Evolutionary conservation across 2,329 filamentous ascomycete species (phyloP).

Genomic region (Pseudonectria foliicola): DNA sequence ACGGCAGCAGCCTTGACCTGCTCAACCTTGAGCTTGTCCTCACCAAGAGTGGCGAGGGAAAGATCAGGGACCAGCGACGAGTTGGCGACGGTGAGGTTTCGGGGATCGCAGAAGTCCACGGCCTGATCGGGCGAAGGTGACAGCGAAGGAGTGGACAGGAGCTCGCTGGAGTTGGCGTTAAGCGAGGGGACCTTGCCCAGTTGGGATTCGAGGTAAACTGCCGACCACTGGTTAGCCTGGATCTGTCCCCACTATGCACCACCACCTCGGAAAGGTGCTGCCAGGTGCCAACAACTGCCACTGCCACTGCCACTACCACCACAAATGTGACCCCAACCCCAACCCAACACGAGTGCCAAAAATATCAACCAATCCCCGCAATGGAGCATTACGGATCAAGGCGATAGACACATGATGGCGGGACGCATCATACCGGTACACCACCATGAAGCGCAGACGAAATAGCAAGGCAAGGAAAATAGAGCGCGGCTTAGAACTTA

Average conservation of each 20-base stretch:
- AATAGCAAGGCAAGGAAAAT: constrained; percentile 1
- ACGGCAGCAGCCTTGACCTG: constrained; percentile 40
- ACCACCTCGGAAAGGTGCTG: constrained; percentile 12
- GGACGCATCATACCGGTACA: too few species aligned
- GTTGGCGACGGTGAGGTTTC: constrained; percentile 70
- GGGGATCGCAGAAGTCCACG: constrained; percentile 84
- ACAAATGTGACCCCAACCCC: too few species aligned
- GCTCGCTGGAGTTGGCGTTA: constrained; percentile 58
- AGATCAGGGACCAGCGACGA: constrained; percentile 53
- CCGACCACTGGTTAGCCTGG: constrained; percentile 30
- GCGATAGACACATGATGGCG: too few species aligned
- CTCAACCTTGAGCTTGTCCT: constrained; percentile 53
- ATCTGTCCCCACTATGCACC: constrained; percentile 10
- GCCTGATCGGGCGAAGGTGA: constrained; percentile 75
- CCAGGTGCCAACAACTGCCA: constrained; percentile 9
- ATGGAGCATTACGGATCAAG: too few species aligned
- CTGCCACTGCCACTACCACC: constrained; percentile 5
- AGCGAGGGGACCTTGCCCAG: constrained; percentile 49
- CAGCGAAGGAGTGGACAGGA: constrained; percentile 71
- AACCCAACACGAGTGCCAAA: background rate
- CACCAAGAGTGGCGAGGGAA: constrained; percentile 56
- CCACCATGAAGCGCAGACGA: background rate
- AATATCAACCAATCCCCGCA: background rate
- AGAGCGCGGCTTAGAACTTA: constrained; percentile 44
- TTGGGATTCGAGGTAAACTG: constrained; percentile 45